Conservation (phyloP, 352 stramenopile species). For the Globisporangium nagaii region DNA sequence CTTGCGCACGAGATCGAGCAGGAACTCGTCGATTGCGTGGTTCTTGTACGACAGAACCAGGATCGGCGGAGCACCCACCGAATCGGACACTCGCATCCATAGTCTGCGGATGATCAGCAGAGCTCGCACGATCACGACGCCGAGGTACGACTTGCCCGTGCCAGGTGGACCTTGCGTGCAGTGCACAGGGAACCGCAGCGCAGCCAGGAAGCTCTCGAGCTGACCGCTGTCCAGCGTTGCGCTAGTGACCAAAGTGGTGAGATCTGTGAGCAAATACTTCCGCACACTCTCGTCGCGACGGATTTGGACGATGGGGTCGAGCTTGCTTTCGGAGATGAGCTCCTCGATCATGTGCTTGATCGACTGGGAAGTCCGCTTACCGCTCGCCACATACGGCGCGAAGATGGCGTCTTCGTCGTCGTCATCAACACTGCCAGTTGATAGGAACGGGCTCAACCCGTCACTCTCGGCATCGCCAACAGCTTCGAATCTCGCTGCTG, state of each 20-base stretch:
- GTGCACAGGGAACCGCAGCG: conserved; percentile 71
- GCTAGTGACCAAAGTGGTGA: conserved; percentile 36
- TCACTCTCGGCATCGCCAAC: background rate
- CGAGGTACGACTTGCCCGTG: conserved; percentile 90
- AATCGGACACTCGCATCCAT: conserved; percentile 63
- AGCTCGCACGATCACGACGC: conserved; percentile 75
- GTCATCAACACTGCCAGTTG: conserved; percentile 1
- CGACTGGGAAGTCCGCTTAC: background rate
- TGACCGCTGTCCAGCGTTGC: conserved; percentile 67
- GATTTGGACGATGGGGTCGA: conserved; percentile 82
- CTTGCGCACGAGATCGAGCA: conserved; percentile 64
- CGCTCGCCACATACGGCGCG: too few relatives aligned
- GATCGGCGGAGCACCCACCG: conserved; percentile 68
- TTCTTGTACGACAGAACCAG: conserved; percentile 88
- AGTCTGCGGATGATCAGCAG: conserved; percentile 66
- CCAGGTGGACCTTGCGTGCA: conserved; percentile 84
- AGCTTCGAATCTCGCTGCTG: background rate
- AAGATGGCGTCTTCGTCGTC: background rate
- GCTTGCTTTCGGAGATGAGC: conserved; percentile 47
- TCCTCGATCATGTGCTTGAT: background rate
- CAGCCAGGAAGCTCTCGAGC: conserved; percentile 68
- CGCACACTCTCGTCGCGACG: conserved; percentile 43
- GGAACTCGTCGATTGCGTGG: conserved; percentile 84
- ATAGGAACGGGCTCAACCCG: background rate
- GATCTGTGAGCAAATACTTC: too few relatives aligned